Evolutionary conservation across 257 asterid species (phyloP), one percentile per base, ranked within the genome.

Genomic region (Scutellaria minor): DNA sequence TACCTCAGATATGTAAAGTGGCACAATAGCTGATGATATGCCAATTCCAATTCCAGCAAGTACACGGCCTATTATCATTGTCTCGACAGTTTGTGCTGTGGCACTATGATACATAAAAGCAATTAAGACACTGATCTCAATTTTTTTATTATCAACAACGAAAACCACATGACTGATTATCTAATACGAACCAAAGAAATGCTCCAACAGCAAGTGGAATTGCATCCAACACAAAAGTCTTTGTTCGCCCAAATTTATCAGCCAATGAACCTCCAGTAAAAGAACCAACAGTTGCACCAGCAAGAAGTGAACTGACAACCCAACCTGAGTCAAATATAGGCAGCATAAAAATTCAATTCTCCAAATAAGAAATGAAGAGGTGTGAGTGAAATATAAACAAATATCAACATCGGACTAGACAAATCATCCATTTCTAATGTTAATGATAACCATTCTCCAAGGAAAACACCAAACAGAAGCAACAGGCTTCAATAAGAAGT

Each of bases 1-100:
- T 66, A 94, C 99, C 99, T 94, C 99, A 59, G 99, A 95, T 77
- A 95, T 91, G 88, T 95, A 95, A 83, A 95, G 99, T 56, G 99
- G 99, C 56, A 95, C 99, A 52, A 95, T 85, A 75, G 98, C 99
- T 55, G 99, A 95, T 40, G 99, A 89, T 82, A 95, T 86, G 77
- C 99, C 99, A 70, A 95, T 92, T 72, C 98, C 99, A 78, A 95
- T 66, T 70, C 99, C 99, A 77, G 90, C 86, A 72, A 95, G 91
- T 66, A 90, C 62, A 22, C 99, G 97, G 2, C 99, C 99, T 73
- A 90, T 69, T 78, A 95, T 88, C 99, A 95, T 95, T 64, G 89
- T 78, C 85, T 95, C 85, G 68, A 90, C 81, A 74, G 78, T 91
- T 84, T 88, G 85, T 46, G 99, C 90, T 42, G 96, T 91, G 81